Evolutionary conservation across 176 grass and related monocot genomes (phyloP).

Genomic region (Chrysopogon serrulatus): DNA sequence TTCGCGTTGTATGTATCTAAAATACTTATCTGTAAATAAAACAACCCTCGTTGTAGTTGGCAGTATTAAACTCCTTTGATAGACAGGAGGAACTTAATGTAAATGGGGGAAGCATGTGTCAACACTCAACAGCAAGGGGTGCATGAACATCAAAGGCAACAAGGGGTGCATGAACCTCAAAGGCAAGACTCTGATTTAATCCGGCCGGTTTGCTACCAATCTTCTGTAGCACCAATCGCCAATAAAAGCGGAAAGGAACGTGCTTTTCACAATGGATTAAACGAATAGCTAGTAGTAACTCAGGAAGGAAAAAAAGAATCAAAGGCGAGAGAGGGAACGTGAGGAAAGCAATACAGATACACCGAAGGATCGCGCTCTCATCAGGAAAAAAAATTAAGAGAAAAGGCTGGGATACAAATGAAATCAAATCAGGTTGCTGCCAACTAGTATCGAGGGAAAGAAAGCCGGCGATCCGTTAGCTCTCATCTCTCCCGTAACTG

Average conservation of each 20-base stretch:
- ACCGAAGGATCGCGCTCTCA: constrained; percentile 7
- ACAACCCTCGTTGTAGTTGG: too few species aligned
- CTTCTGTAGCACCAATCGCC: neutral
- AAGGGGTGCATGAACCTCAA: neutral
- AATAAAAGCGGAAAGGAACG: neutral
- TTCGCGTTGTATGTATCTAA: neutral
- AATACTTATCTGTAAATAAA: neutral
- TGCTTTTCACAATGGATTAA: neutral
- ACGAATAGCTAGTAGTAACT: neutral
- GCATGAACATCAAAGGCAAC: too few species aligned
- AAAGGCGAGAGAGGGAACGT: neutral
- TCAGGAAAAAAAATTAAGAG: neutral
- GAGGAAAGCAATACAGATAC: neutral
- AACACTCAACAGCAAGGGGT: neutral
- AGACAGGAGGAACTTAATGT: neutral
- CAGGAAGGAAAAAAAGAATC: neutral
- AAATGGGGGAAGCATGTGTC: neutral
- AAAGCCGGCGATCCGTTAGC: neutral
- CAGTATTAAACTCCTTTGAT: neutral
- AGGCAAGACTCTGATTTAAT: neutral
- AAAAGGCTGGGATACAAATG: neutral
- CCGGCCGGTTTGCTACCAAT: neutral
- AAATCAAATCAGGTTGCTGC: neutral
- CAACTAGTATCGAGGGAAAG: neutral
- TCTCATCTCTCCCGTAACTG: neutral